Percentiles rank a stretch among this genome's conserved stretches.
Conservation (phyloP, 2,329 filamentous ascomycete genomes). For the Penicillium sp. region DNA sequence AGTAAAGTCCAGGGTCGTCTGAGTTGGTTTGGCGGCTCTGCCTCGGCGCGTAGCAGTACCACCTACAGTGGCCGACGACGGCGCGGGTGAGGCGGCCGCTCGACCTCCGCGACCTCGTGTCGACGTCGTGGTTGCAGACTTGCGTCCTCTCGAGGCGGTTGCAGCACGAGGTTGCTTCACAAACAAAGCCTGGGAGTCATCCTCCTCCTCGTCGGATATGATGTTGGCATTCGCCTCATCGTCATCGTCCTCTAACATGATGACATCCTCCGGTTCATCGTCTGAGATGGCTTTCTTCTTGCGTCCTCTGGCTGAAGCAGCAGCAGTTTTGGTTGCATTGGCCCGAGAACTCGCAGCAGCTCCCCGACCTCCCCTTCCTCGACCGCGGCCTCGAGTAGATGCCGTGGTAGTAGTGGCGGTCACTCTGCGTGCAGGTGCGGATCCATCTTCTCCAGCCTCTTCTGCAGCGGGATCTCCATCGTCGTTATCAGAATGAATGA, state of each 20-base stretch:
- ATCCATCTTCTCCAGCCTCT: conserved; percentile 53
- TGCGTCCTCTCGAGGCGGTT: conserved; percentile 32
- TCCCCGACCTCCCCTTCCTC: conserved; percentile 49
- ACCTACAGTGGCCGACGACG: conserved; percentile 38
- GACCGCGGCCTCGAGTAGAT: conserved; percentile 52
- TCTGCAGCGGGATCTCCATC: conserved; percentile 52
- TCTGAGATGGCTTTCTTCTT: conserved; percentile 41
- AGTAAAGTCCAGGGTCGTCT: conserved; percentile 49
- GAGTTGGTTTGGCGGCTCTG: conserved; percentile 36
- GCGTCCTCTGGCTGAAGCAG: conserved; percentile 32
- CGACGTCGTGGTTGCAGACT: conserved; percentile 25
- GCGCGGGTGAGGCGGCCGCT: conserved; percentile 37
- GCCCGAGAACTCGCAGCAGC: conserved; percentile 43
- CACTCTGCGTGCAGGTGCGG: conserved; percentile 30
- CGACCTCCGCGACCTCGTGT: conserved; percentile 34
- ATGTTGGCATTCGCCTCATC: conserved; percentile 37
- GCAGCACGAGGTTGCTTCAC: conserved; percentile 42
- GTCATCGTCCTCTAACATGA: conserved; percentile 44
- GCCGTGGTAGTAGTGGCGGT: conserved; percentile 42
- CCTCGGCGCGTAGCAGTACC: conserved; percentile 33
- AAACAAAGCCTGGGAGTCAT: conserved; percentile 47
- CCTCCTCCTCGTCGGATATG: conserved; percentile 36
- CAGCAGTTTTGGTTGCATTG: conserved; percentile 38
- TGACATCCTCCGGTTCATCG: conserved; percentile 45
- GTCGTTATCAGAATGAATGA: conserved; percentile 58